These are phyloP conservation scores for Eurotiales sp. DNA, from an alignment of 2,329 filamentous ascomycete species.

Conservation along the genomic window DNA sequence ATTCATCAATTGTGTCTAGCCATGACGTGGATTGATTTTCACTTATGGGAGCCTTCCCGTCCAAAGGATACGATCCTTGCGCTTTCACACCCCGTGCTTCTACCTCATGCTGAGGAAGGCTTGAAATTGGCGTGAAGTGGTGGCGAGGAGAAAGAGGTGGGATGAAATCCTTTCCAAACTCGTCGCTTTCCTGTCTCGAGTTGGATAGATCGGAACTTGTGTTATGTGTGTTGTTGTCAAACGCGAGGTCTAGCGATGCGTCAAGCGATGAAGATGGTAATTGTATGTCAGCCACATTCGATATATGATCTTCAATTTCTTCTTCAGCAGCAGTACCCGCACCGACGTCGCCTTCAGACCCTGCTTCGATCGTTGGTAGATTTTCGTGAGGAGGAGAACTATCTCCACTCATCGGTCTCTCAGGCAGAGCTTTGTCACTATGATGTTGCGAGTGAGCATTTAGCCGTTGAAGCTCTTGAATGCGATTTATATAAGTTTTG, in stretches of 20 bases:
- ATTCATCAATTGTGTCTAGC: constrained; percentile 93
- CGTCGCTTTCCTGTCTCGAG: background rate
- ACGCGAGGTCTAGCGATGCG: background rate
- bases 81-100: constrained; percentile 1
- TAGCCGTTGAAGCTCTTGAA: constrained; percentile 77
- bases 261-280: constrained; percentile 4
- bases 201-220: background rate
- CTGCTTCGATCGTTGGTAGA: constrained; percentile 47
- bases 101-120: background rate
- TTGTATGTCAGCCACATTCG: background rate
- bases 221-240: background rate
- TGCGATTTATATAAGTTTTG: constrained; percentile 84
- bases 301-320: background rate
- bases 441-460: constrained; percentile 50
- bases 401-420: constrained; percentile 58
- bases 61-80: background rate
- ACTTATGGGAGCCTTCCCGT: constrained; percentile 44
- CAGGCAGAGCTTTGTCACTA: constrained; percentile 70
- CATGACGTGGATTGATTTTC: constrained; percentile 87
- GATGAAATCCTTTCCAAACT: constrained; percentile 49
- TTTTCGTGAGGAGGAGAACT: constrained; percentile 10
- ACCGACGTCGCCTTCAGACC: constrained; percentile 15
- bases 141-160: constrained; percentile 67
- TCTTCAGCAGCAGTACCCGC: background rate
- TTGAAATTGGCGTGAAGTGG: constrained; percentile 45